Evolutionary conservation across 345 rosid species (phyloP).

Genomic region (Litchi chinensis): DNA sequence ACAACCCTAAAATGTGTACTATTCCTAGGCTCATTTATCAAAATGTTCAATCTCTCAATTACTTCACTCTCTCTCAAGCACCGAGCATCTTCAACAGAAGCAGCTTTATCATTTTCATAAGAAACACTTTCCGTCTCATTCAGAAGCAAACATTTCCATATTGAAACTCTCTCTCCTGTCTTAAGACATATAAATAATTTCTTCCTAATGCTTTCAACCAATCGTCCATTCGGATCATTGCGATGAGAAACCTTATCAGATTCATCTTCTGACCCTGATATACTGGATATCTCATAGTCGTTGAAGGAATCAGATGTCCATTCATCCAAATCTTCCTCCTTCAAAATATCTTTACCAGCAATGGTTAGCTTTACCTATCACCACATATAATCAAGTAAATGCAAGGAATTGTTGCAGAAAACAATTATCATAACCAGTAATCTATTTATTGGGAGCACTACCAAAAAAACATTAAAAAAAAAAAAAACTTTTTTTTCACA

Average conservation of each 20-base stretch:
- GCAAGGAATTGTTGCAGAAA: background rate
- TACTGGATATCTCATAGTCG: constrained; percentile 85
- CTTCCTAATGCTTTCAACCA: constrained; percentile 41
- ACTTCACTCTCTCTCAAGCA: constrained; percentile 51
- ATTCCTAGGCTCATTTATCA: constrained; percentile 49
- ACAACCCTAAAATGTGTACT: constrained; percentile 52
- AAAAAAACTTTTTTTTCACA: background rate
- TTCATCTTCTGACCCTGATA: constrained; percentile 98
- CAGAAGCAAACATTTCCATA: constrained; percentile 74
- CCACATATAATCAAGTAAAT: constrained; percentile 10
- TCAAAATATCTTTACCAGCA: constrained; percentile 75
- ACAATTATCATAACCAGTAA: background rate
- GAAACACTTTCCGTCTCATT: constrained; percentile 63
- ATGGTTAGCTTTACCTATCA: constrained; percentile 74
- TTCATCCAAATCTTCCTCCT: constrained; percentile 88
- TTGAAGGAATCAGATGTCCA: constrained; percentile 66
- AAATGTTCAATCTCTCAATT: constrained; percentile 55
- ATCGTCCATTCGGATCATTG: constrained; percentile 38
- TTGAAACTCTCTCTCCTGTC: constrained; percentile 68
- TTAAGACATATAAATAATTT: constrained; percentile 66
- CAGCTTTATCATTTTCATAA: constrained; percentile 39
- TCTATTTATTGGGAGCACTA: background rate
- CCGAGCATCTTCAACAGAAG: constrained; percentile 13
- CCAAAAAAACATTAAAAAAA: background rate
- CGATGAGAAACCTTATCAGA: constrained; percentile 36